Evolutionary conservation across 2,329 filamentous ascomycete species (phyloP), one percentile per base, ranked within the genome.

Genomic region (Arthrobotrys iridis): DNA sequence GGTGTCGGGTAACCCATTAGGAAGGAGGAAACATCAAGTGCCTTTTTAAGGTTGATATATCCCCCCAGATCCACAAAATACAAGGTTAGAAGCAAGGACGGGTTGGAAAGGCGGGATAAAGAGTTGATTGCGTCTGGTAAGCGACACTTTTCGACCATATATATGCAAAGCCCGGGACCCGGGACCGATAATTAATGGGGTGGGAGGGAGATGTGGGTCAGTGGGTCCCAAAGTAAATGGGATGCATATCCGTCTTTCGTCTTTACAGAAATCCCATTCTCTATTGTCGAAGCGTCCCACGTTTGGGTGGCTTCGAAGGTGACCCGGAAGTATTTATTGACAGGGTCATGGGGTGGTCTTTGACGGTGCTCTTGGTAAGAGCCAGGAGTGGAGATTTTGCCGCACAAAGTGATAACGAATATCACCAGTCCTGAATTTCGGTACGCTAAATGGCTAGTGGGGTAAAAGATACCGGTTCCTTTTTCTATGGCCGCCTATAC

Each of bases 11-110:
- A 63, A 59, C 65, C 72, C 72, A 76, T 68, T 68, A 76, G 72
- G 65, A 63, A 68, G 63, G 72, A 76, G 65, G 59, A 45, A 48
- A 63, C 40, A 40, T 50, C 63, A 76, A 48, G 55, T 62, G 65
- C 52, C 55, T 67, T 67, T 67, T 67, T 67, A 66, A 66, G 46
- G 70, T 74, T 66, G 62, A 67, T 74, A 67, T 46, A 57, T 52
- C 43, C 48, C 57, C 70, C 62, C 40, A 67, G 70, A 28, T 62
- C 70, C 55, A 48, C 55, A 37, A 74, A 52, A 45, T 40, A 74
- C 70, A 64, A 74, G 57, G 55, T 58, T 40, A 68, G n/a, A 37
- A 37, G 15, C 46, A 37, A 37, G 57, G 50, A 64, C 43, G 50
- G 57, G 48, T 58, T 48, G 48, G 41, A 26, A 41, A 70, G 48